phyloP scores from a whole-genome alignment of 768 basidiomycete genomes.

The Russula sp. region DNA sequence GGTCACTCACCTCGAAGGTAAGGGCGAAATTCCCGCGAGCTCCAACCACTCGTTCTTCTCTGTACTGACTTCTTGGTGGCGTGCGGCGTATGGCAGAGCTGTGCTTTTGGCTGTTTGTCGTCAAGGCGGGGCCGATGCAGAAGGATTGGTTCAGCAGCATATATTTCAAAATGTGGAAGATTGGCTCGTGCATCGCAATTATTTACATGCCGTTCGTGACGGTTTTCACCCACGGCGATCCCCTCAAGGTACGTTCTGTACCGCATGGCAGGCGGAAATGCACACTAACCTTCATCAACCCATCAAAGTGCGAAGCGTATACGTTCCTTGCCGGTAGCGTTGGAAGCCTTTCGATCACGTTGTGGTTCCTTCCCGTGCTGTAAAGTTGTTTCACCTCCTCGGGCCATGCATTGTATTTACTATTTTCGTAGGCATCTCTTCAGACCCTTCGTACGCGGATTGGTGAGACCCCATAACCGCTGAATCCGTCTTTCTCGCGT shows the following conservation, averaged over 20 bases:
- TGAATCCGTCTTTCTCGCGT: not conserved
- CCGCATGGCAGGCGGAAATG: not conserved
- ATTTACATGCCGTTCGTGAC: constrained; percentile 70
- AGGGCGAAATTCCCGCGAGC: not conserved
- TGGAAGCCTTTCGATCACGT: constrained; percentile 64
- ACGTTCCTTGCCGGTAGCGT: constrained; percentile 68
- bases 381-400: constrained; percentile 34
- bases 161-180: constrained; percentile 72
- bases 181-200: constrained; percentile 59
- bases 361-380: constrained; percentile 75
- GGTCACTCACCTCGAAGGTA: constrained; percentile 79
- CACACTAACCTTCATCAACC: not conserved
- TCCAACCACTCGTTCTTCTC: not conserved
- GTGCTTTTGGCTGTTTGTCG: constrained; percentile 84
- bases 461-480: constrained; percentile 45
- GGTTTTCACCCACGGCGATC: constrained; percentile 56
- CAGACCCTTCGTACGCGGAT: constrained; percentile 56
- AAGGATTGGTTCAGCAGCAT: constrained; percentile 69
- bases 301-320: constrained; percentile 61
- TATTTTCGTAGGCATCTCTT: constrained; percentile 52
- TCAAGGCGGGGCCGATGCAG: constrained; percentile 58
- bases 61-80: not conserved
- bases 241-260: constrained; percentile 48
- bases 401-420: constrained; percentile 12
- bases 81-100: constrained; percentile 49